A percentile compares a stretch with the other conserved stretches of the same genome.
Evolutionary conservation across 2,329 filamentous ascomycete species (phyloP).

Genomic region (Xylaria sp.): DNA sequence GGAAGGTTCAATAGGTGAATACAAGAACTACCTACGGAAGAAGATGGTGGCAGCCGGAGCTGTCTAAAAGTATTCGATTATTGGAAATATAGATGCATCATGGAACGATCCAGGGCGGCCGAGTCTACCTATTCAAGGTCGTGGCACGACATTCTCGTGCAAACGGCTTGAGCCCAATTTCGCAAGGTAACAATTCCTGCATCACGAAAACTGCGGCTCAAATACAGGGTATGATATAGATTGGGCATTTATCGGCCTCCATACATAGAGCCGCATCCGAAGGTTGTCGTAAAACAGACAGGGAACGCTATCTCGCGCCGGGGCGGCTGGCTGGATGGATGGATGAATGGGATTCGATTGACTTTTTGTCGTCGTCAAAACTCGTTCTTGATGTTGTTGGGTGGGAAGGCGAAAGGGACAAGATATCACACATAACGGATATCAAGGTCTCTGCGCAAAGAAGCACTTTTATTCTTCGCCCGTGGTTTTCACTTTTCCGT

Average conservation of each 20-base stretch:
- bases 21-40: slow-evolving; percentile 99
- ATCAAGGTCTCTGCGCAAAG: not conserved
- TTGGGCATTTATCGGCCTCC: slow-evolving; percentile 28
- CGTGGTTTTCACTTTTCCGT: not conserved
- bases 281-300: slow-evolving; percentile 19
- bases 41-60: slow-evolving; percentile 94
- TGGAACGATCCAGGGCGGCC: not conserved
- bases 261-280: slow-evolving; percentile 40
- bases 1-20: slow-evolving; percentile 89
- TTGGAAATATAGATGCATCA: slow-evolving; percentile 23
- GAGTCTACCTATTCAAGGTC: slow-evolving; percentile 2
- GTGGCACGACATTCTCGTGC: slow-evolving; percentile 8
- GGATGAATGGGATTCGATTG: not conserved
- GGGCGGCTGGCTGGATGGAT: slow-evolving; percentile 2
- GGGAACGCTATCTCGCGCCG: not conserved
- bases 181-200: slow-evolving; percentile 18
- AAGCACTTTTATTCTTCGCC: not conserved
- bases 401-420: not conserved
- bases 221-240: slow-evolving; percentile 33
- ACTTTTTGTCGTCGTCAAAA: not conserved
- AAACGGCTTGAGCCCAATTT: slow-evolving; percentile 6
- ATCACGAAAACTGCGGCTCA: slow-evolving; percentile 26
- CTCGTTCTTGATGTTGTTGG: not conserved
- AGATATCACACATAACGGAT: not conserved
- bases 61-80: slow-evolving; percentile 68